Conservation (phyloP, 2,329 filamentous ascomycete genomes). For the Paracorniculantispora psalliotae region DNA sequence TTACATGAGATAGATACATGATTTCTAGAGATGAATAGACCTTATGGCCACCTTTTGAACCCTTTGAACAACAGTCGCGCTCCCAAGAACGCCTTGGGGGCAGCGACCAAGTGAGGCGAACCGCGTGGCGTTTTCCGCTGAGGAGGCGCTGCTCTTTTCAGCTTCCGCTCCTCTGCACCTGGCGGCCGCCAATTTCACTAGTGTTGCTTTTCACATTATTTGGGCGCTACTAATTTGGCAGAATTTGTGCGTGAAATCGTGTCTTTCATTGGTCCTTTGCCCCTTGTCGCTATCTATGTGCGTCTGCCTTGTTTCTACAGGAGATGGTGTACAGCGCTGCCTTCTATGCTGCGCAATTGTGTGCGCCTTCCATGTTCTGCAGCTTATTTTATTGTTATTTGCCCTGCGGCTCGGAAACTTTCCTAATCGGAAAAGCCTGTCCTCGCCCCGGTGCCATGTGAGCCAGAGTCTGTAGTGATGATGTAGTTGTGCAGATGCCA, state of each 20-base stretch:
- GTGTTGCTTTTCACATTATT: background rate
- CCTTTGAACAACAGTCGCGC: background rate
- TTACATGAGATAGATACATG: too few species aligned
- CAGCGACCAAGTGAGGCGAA: background rate
- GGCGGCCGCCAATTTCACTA: background rate
- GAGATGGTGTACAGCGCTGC: background rate
- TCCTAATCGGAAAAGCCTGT: background rate
- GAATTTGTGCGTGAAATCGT: background rate
- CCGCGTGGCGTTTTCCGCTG: conserved; percentile 5
- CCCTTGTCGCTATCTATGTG: background rate
- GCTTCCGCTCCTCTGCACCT: background rate
- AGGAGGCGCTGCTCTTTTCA: background rate
- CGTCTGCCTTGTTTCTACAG: conserved; percentile 5
- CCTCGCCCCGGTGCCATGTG: too few species aligned
- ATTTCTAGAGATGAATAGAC: too few species aligned
- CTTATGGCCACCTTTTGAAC: too few species aligned
- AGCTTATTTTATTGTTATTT: background rate
- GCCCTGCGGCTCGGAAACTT: background rate
- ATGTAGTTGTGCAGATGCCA: background rate
- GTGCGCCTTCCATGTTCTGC: background rate
- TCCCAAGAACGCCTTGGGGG: background rate
- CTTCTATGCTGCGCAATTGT: conserved; percentile 1
- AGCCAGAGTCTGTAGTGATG: background rate
- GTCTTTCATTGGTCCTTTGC: background rate
- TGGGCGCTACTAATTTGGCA: background rate